Evolutionary conservation across 345 rosid genomes (phyloP).

Genomic region (Sapria himalayana): DNA sequence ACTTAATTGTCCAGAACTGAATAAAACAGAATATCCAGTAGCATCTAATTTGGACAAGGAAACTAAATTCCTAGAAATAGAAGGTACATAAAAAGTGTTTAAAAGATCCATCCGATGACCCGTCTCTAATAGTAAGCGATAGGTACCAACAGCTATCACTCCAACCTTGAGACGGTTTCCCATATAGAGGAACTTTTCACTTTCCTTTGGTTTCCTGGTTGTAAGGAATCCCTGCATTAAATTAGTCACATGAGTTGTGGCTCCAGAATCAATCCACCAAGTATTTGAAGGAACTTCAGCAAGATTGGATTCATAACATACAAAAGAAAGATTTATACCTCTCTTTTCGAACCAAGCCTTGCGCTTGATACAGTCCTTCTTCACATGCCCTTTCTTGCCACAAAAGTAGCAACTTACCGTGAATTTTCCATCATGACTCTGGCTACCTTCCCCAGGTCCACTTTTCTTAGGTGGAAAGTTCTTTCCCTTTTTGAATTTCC

Average conservation of each 20-base stretch:
- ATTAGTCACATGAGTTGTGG: conserved; percentile 2
- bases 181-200: background rate
- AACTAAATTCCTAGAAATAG: too few species aligned
- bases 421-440: background rate
- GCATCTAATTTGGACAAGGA: too few species aligned
- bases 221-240: conserved; percentile 4
- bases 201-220: background rate
- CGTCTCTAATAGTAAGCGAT: background rate
- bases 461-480: background rate
- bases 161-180: too few species aligned
- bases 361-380: background rate
- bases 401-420: background rate
- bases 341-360: too few species aligned
- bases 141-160: conserved; percentile 1
- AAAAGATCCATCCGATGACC: too few species aligned
- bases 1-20: background rate
- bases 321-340: background rate
- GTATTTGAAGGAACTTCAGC: background rate
- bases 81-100: too few species aligned
- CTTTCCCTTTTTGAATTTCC: background rate
- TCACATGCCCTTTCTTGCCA: background rate
- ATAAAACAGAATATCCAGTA: background rate
- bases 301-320: conserved; percentile 5
- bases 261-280: conserved; percentile 6
- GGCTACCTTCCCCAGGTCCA: background rate